These are phyloP conservation scores for Amaranthus palmeri DNA, from an alignment of 148 eudicot genomes.

Conservation along the genomic window DNA sequence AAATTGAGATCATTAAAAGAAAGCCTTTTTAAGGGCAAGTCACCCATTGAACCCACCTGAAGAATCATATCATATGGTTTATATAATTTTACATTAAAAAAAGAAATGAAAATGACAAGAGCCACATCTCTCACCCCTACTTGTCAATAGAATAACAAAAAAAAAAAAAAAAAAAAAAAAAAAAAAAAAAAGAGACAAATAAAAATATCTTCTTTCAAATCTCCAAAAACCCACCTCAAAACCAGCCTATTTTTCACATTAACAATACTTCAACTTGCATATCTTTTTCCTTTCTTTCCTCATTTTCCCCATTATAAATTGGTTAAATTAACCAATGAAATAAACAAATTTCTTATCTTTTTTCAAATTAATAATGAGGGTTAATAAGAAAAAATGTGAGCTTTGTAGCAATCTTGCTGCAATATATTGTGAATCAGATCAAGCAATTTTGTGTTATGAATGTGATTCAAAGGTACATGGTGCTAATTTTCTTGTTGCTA, in stretches of 20 bases:
- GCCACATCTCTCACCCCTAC: constrained; percentile 19
- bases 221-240: constrained; percentile 18
- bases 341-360: not conserved
- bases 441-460: constrained; percentile 22
- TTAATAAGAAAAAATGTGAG: constrained; percentile 23
- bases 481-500: constrained; percentile 30
- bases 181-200: not conserved
- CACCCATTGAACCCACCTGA: constrained; percentile 26
- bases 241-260: not conserved
- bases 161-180: no score
- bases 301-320: not conserved
- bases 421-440: constrained; percentile 26
- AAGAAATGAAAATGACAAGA: constrained; percentile 7
- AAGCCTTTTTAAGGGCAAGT: not conserved
- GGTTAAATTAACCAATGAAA: not conserved
- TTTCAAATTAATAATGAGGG: constrained; percentile 12
- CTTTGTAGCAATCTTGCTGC: constrained; percentile 22
- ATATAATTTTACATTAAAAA: not conserved
- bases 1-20: not conserved
- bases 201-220: constrained; percentile 16
- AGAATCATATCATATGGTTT: constrained; percentile 28
- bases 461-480: constrained; percentile 29
- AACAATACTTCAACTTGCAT: constrained; percentile 14
- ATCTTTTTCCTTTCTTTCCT: not conserved
- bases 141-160: constrained; percentile 19